phyloP scores from a whole-genome alignment of 148 eudicot genomes.

The Arctostaphylos glauca region DNA sequence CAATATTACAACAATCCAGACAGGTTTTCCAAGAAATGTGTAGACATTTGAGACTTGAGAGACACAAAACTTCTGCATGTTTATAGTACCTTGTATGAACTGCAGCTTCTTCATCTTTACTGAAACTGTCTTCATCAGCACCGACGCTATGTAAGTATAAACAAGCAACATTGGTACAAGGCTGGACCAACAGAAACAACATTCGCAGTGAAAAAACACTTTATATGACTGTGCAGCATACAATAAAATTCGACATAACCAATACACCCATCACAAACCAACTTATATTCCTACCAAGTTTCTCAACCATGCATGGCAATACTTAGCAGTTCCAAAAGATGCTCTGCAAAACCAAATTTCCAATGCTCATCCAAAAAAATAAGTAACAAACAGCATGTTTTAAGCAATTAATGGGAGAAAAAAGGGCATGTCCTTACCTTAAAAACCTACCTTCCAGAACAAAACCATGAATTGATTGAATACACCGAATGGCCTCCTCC shows the following conservation, averaged over 20 bases:
- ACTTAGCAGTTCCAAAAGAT: constrained; percentile 66
- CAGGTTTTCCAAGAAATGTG: constrained; percentile 11
- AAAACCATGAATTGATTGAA: constrained; percentile 61
- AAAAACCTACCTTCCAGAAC: constrained; percentile 47
- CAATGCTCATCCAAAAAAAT: constrained; percentile 14
- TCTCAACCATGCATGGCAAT: constrained; percentile 66
- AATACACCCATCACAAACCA: constrained; percentile 3
- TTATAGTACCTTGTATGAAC: constrained; percentile 50
- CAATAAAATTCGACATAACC: not conserved
- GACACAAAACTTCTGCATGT: not conserved
- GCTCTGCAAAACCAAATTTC: constrained; percentile 38
- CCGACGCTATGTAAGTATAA: constrained; percentile 55
- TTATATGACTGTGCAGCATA: not conserved
- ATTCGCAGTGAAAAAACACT: constrained; percentile 7
- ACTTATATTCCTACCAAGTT: constrained; percentile 39
- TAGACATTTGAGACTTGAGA: not conserved
- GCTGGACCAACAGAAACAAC: constrained; percentile 31
- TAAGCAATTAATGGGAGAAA: constrained; percentile 11
- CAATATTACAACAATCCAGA: not conserved
- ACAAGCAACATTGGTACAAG: constrained; percentile 55
- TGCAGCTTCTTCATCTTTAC: constrained; percentile 67
- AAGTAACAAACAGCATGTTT: not conserved
- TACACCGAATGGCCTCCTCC: constrained; percentile 63
- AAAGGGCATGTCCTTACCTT: constrained; percentile 32
- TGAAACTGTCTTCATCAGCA: constrained; percentile 63